Evolutionary conservation across 345 rosid genomes (phyloP), one percentile per base, ranked within the genome.

Genomic region (Boechera stricta): DNA sequence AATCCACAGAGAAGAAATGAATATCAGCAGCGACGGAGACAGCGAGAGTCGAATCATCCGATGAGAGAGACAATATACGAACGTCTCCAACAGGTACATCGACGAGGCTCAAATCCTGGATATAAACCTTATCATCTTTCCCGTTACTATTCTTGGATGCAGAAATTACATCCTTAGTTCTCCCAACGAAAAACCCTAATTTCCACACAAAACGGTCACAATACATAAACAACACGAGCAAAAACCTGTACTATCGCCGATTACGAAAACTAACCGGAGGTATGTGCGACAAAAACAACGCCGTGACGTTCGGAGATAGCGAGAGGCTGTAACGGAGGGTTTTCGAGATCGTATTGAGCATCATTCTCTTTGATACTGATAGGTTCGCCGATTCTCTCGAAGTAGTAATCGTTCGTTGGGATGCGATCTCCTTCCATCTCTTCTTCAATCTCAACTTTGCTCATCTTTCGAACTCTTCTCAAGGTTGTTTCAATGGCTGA

Each of bases 181-280:
- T 89, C 61, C 87, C 94, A 57, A 87, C 96, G 39, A 77, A 81
- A 85, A 95, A 95, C 85, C 99, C 98, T 94, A 81, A 64, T 41
- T 57, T 62, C 4, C 47, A 73, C 53, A 77, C 61, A 56, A 57
- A 61, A 24, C 52, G 18, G 69, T 41, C 53, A 56, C 59, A 70
- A 57, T 3, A 67, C 33, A 33, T 52, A 41, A 67, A 47, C 41
- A 48, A 5, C 39, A 29, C 11, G 6, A 12, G 39, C 31, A 8
- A 28, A 48, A 65, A 36, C 10, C 10, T 18, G 28, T 49, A 71
- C 3, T 45, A 45, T 65, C 78, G 32, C 74, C 74, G 45, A 52
- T 49, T 4, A 33, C 48, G 32, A 44, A 57, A 10, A 65, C 78
- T 67, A 35, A 94, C 97, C 98, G 7, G 86, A 85, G 31, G 94